Evolutionary conservation across 2,329 filamentous ascomycete species (phyloP).

Genomic region (Tympanopsis confertula): DNA sequence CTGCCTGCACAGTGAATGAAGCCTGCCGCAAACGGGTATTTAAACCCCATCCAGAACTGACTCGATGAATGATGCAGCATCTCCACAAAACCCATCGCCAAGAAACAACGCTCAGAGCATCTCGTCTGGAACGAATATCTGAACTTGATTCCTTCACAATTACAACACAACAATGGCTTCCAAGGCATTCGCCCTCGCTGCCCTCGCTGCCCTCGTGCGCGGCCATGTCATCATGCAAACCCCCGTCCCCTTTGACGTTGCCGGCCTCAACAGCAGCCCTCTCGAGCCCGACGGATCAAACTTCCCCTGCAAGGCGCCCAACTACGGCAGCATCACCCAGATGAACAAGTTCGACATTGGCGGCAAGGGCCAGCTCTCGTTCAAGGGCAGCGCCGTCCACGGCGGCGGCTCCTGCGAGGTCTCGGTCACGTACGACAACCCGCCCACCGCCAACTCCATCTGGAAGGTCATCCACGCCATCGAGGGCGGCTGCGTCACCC

Average conservation of each 20-base stretch:
- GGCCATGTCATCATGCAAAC: conserved; percentile 53
- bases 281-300: conserved; percentile 46
- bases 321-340: conserved; percentile 29
- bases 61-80: too few species aligned
- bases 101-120: too few species aligned
- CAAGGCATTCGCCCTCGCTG: conserved; percentile 24
- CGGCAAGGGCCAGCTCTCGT: conserved; percentile 43
- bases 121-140: too few species aligned
- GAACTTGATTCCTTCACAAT: conserved; percentile 9
- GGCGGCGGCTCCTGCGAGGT: conserved; percentile 91
- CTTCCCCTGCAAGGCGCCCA: conserved; percentile 73
- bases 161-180: conserved; percentile 26
- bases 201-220: conserved; percentile 30
- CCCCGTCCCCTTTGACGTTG: conserved; percentile 38
- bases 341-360: conserved; percentile 56
- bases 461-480: conserved; percentile 90
- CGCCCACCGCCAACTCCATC: conserved; percentile 50
- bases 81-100: too few species aligned
- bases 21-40: too few species aligned
- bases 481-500: conserved; percentile 71
- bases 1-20: too few species aligned
- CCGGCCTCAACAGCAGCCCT: conserved; percentile 48
- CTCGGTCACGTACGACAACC: conserved; percentile 67
- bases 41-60: too few species aligned
- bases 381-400: conserved; percentile 66